phyloP scores from a whole-genome alignment of 2,329 filamentous ascomycete genomes.

The Malbranchea zuffiana region DNA sequence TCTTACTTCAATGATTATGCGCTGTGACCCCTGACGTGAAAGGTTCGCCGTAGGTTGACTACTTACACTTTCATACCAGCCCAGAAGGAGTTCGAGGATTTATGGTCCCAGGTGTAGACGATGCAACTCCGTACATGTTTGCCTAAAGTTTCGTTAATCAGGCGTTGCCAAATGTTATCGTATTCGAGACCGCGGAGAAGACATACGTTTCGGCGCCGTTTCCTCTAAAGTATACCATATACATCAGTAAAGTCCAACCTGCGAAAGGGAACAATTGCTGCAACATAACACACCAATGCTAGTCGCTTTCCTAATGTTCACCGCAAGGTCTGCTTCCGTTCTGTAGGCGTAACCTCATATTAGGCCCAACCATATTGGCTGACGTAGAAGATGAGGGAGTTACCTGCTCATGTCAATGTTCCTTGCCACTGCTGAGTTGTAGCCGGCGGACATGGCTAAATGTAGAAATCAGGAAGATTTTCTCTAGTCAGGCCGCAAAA shows the following conservation, averaged over 20 bases:
- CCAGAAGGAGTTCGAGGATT: constrained; percentile 92
- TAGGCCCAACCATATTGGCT: constrained; percentile 2
- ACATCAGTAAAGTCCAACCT: constrained; percentile 3
- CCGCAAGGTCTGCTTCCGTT: constrained; percentile 53
- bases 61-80: constrained; percentile 94
- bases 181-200: constrained; percentile 61
- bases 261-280: constrained; percentile 9
- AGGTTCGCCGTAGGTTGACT: neutral
- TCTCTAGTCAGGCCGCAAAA: no score
- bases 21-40: no score
- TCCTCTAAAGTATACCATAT: constrained; percentile 39
- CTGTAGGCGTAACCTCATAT: constrained; percentile 18
- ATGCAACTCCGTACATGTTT: constrained; percentile 98
- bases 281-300: constrained; percentile 41
- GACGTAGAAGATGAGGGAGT: constrained; percentile 16
- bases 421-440: constrained; percentile 25
- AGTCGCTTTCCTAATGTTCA: constrained; percentile 58
- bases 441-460: constrained; percentile 13
- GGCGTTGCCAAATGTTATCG: no score
- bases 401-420: constrained; percentile 54
- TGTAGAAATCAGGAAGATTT: no score
- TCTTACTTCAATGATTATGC: no score
- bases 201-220: constrained; percentile 56
- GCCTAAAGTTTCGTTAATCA: no score
- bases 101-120: constrained; percentile 98